These are phyloP conservation scores for Patellifolia procumbens DNA, from an alignment of 179 eudicot genomes.

Conservation along the genomic window DNA sequence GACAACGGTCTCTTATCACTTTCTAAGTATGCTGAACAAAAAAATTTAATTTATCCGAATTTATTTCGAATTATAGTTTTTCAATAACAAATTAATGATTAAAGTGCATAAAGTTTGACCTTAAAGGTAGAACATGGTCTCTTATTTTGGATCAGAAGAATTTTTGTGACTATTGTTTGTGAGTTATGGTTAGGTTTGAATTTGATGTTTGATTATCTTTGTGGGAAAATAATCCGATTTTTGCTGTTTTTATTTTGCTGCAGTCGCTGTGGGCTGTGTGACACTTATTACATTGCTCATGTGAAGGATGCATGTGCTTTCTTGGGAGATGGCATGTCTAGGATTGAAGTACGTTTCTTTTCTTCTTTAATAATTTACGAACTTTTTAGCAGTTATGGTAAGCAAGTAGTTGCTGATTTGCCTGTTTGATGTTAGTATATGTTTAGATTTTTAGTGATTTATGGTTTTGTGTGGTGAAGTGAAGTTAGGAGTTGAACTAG, in stretches of 20 bases:
- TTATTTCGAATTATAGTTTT: background rate
- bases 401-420: background rate
- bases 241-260: background rate
- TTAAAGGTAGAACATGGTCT: background rate
- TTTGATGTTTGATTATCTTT: background rate
- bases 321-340: slow-evolving; percentile 97
- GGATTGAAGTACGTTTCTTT: slow-evolving; percentile 64
- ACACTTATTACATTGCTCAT: slow-evolving; percentile 89
- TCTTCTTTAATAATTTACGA: background rate
- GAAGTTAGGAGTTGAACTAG: background rate
- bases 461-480: background rate
- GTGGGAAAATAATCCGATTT: background rate
- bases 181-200: background rate
- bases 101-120: background rate
- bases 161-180: background rate
- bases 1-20: too few species aligned
- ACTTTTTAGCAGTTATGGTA: background rate
- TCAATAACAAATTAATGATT: background rate
- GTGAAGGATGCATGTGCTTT: slow-evolving; percentile 97
- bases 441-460: background rate
- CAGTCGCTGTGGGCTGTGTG: slow-evolving; percentile 91
- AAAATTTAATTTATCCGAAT: too few species aligned
- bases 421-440: background rate
- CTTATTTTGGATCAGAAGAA: background rate
- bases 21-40: too few species aligned